phyloP scores from a whole-genome alignment of 108 stramenopile species.

The Cyclotella choctawhatcheeana region DNA sequence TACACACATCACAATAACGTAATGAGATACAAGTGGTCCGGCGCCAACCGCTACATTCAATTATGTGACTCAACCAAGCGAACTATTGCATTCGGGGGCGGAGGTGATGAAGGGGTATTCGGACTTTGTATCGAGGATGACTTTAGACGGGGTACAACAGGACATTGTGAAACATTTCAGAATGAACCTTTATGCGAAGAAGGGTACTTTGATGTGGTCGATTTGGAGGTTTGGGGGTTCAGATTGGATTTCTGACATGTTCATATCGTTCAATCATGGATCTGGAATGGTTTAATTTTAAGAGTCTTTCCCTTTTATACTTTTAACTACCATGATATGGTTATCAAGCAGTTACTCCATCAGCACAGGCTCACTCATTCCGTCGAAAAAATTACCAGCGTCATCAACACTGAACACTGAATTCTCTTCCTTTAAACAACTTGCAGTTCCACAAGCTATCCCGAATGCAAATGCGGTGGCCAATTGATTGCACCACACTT shows the following conservation, averaged over 20 bases:
- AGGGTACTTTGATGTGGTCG: conserved; percentile 69
- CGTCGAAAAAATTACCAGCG: conserved; percentile 57
- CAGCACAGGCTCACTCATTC: conserved; percentile 33
- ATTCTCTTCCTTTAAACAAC: conserved; percentile 84
- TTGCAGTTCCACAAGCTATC: conserved; percentile 79
- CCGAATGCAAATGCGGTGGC: conserved; percentile 73
- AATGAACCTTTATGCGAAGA: conserved; percentile 78
- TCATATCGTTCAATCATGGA: not conserved
- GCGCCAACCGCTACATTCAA: conserved; percentile 86
- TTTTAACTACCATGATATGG: not conserved
- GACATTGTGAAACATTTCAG: conserved; percentile 87
- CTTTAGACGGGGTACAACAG: conserved; percentile 82
- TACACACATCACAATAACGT: conserved; percentile 35
- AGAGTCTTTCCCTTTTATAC: not conserved
- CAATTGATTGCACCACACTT: conserved; percentile 26
- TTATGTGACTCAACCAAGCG: conserved; percentile 66
- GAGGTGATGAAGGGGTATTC: conserved; percentile 86
- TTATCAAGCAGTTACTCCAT: not conserved
- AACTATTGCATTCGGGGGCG: conserved; percentile 87
- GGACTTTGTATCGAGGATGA: conserved; percentile 88
- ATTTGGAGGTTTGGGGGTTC: conserved; percentile 83
- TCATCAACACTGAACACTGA: conserved; percentile 70
- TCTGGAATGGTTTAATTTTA: not conserved
- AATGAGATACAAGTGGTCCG: conserved; percentile 80
- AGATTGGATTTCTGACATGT: conserved; percentile 40